Base-by-base conservation (phyloP, 2,329 filamentous ascomycete genomes). In the Plectosphaerella cucumerina region DNA sequence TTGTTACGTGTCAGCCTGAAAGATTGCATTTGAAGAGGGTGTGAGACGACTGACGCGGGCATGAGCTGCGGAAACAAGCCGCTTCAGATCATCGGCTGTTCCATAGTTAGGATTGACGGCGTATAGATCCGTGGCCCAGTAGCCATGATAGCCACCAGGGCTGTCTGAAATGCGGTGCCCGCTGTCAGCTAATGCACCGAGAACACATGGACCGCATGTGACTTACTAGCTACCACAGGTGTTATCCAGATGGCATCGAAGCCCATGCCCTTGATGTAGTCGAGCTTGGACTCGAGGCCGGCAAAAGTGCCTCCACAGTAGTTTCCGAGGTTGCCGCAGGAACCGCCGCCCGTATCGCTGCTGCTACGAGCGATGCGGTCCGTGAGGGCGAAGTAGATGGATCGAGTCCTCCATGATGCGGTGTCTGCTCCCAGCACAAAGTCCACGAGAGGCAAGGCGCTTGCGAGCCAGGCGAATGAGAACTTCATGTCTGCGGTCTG, bases 261-360 rank as follows among this genome's bases (percentile, higher is more conserved):
- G 21, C 80, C 80, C 75, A 84, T 80, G 46, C 74, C 74, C 59
- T 81, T 72, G 61, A 86, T 85, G 61, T 85, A 85, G 63, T 85
- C 82, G 39, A 86, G 73, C 54, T 80, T 74, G 53, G 78, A 73
- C 56, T 77, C 72, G 26, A 86, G 71, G 6, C 84, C 84, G 48
- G 70, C 65, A 60, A 78, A 87, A 1, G 78, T 81, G 15, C 84
- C 84, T 39, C 81, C 81, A 56, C 84, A 86, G 64, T 84, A 85
- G 22, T 63, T 61, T 23, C 65, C 59, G n/a, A 74, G 64, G 34
- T 67, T 58, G 8, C 66, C 58, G 47, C 73, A 66, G 58, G 77
- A 80, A 1, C 66, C 52, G 20, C 63, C 66, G n/a, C 74, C 72
- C 5, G 69, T 73, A 4, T 67, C 71, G 20, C 73, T 75, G 55